phyloP scores from a whole-genome alignment of 179 eudicot species.

The Silene coronaria region DNA sequence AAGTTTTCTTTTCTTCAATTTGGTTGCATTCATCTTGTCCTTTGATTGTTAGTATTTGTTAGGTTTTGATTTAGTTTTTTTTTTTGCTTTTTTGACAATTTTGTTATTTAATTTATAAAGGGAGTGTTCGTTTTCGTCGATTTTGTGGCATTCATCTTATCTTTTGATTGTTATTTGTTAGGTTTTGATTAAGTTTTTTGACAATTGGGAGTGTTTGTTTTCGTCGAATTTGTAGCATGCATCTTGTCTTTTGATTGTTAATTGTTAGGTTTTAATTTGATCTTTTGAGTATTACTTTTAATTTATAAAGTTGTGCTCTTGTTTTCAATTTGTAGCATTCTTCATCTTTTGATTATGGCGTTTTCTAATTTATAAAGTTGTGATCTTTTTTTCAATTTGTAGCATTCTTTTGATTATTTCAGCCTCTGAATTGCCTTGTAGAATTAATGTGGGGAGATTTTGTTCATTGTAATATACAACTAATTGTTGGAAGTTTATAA shows the following conservation, averaged over 20 bases:
- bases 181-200: neutral
- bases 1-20: neutral
- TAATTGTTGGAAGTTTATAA: neutral
- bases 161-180: no score
- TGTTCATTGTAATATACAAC: neutral
- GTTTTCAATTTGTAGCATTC: neutral
- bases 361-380: no score
- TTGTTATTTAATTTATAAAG: no score
- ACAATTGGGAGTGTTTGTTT: neutral
- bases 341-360: neutral
- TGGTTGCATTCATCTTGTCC: slow-evolving; percentile 7
- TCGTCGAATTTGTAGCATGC: slow-evolving; percentile 13
- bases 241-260: neutral
- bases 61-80: no score
- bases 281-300: neutral
- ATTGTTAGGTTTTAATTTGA: no score
- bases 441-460: neutral
- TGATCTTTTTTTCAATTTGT: slow-evolving; percentile 5
- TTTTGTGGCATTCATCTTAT: neutral
- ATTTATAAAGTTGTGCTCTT: neutral
- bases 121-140: neutral
- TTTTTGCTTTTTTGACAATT: no score
- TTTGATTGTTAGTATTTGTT: no score
- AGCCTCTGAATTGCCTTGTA: neutral
- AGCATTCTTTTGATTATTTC: neutral